Evolutionary conservation across 2,329 filamentous ascomycete species (phyloP).

Genomic region (Fusarium multiceps): DNA sequence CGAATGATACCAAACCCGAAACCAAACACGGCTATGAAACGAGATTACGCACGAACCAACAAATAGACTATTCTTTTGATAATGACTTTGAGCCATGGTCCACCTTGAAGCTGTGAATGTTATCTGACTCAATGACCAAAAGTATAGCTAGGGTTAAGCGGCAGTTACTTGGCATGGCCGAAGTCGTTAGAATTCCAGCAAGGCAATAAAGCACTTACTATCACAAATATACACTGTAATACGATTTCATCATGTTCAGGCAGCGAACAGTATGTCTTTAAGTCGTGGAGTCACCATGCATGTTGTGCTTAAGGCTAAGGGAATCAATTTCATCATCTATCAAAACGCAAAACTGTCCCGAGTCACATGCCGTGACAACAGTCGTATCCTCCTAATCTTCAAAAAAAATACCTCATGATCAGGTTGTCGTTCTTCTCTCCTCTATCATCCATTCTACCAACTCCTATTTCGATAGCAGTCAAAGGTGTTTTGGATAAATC

Average conservation of each 20-base stretch:
- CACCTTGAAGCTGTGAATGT: background rate
- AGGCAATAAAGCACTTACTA: background rate
- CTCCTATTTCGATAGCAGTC: conserved; percentile 49
- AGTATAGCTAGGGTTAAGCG: background rate
- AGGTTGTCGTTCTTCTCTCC: conserved; percentile 36
- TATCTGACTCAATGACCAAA: background rate
- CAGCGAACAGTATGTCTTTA: background rate
- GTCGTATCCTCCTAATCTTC: conserved; percentile 24
- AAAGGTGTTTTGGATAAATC: conserved; percentile 43
- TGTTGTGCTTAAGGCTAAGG: conserved; percentile 26
- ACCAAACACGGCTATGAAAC: conserved; percentile 36
- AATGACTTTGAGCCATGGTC: background rate
- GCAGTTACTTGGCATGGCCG: background rate
- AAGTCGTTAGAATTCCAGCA: background rate
- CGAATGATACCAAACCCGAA: conserved; percentile 40
- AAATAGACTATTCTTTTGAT: conserved; percentile 33
- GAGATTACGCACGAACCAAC: conserved; percentile 27
- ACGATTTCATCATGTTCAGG: background rate
- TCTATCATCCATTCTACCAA: conserved; percentile 53
- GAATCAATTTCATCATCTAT: conserved; percentile 51
- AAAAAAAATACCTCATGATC: conserved; percentile 22
- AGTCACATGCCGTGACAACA: conserved; percentile 24
- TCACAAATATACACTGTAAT: no score
- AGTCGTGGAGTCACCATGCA: background rate
- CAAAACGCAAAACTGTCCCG: conserved; percentile 41